Conservation (phyloP, 2,329 filamentous ascomycete species). For the Fusarium clavum region DNA sequence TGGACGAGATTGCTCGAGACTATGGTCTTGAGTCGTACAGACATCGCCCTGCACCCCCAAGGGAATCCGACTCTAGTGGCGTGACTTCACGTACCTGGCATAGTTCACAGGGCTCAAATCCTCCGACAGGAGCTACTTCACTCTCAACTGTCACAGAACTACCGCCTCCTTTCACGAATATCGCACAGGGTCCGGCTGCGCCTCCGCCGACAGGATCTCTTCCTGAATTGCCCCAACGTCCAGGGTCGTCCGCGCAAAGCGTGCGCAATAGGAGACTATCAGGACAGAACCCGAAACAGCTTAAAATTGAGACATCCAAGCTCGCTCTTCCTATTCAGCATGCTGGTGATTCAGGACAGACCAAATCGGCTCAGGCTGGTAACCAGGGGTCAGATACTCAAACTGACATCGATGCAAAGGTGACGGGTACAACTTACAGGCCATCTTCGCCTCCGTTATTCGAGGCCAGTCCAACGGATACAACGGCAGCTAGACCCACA, state of each 20-base stretch:
- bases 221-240: slow-evolving; percentile 56
- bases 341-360: slow-evolving; percentile 20
- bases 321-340: slow-evolving; percentile 41
- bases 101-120: slow-evolving; percentile 79
- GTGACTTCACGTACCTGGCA: slow-evolving; percentile 84
- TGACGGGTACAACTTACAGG: slow-evolving; percentile 22
- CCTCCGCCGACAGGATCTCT: slow-evolving; percentile 64
- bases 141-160: slow-evolving; percentile 77
- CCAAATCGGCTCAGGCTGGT: slow-evolving; percentile 26
- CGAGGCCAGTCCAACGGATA: slow-evolving; percentile 47
- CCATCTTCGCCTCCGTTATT: slow-evolving; percentile 45
- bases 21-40: slow-evolving; percentile 83
- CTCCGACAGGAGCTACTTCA: slow-evolving; percentile 56
- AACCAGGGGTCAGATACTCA: slow-evolving; percentile 16
- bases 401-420: slow-evolving; percentile 16
- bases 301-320: slow-evolving; percentile 84
- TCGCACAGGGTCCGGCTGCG: slow-evolving; percentile 47
- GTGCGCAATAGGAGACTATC: slow-evolving; percentile 84
- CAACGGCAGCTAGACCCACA: slow-evolving; percentile 31
- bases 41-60: slow-evolving; percentile 72
- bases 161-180: slow-evolving; percentile 38
- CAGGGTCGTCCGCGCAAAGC: slow-evolving; percentile 56
- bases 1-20: slow-evolving; percentile 89
- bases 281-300: slow-evolving; percentile 80
- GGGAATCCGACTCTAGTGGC: slow-evolving; percentile 85